Base-by-base conservation (phyloP, 1,284 basidiomycete species). In the Austroboletus olivaceoglutinosus region DNA sequence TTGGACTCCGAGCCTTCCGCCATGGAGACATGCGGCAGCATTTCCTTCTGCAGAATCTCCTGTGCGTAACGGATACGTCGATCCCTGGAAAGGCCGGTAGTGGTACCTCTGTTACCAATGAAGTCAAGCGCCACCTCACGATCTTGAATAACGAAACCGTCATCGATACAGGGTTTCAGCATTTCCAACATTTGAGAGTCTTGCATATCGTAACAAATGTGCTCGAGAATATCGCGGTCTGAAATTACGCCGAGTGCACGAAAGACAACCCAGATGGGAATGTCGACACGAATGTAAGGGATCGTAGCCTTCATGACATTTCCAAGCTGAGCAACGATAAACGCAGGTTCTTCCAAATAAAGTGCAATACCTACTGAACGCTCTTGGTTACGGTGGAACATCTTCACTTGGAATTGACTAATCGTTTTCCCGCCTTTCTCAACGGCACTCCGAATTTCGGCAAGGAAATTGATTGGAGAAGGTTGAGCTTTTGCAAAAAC, bases 391-490 rank as follows among this genome's bases (percentile, higher is more conserved):
- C 90, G 77, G 54, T 94, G 90, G 70, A 93, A 95, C 82, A 99
- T 91, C 72, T 98, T 98, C 59, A 99, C 93, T 70, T 98, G 94
- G 75, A 98, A 96, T 69, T 95, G 93, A 72, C 92, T 95, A 61
- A 98, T 95, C 22, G 94, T 98, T 78, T 99, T 98, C 50, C 97
- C 97, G 55, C 96, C 95, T 70, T 94, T 97, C 72, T 99, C 97
- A 30, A 99, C 93, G 13, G 95, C 95, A 72, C 91, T 95, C 58
- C 97, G 89, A 70, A 99, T 98, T 71, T 99, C 96, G 34, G 96
- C 94, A 44, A 98, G 81, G 73, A 93, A 98, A 58, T 89, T 96
- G 68, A 98, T 92, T 9, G 95, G 93, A 7, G 93, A 95, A 2
- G 97, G 97, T 52, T 98, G 91, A 0, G 93, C 93, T 71, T 99